Conservation (phyloP, 1,284 basidiomycete genomes). For the Cutaneotrichosporon arboriforme region DNA sequence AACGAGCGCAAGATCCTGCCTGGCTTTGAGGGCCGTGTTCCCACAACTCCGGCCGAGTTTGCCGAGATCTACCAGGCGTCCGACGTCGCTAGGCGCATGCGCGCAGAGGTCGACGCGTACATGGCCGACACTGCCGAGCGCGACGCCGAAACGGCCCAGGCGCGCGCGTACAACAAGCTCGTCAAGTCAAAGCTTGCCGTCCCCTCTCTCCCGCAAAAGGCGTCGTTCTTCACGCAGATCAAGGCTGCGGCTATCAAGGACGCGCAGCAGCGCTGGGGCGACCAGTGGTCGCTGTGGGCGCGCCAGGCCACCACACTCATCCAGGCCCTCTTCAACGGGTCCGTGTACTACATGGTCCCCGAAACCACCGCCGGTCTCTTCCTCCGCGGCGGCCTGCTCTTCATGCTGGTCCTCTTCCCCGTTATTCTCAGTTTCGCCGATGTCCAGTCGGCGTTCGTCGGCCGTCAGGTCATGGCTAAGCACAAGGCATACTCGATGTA, state of each 20-base stretch:
- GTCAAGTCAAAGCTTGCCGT: slow-evolving; percentile 24
- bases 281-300: slow-evolving; percentile 29
- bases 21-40: slow-evolving; percentile 52
- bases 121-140: slow-evolving; percentile 20
- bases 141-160: slow-evolving; percentile 19
- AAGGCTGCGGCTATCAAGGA: slow-evolving; percentile 35
- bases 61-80: slow-evolving; percentile 29
- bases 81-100: slow-evolving; percentile 29
- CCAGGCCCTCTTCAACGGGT: slow-evolving; percentile 55
- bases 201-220: slow-evolving; percentile 23
- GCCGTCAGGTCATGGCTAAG: slow-evolving; percentile 64
- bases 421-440: slow-evolving; percentile 57
- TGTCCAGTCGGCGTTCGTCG: slow-evolving; percentile 64
- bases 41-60: slow-evolving; percentile 60
- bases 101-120: slow-evolving; percentile 32
- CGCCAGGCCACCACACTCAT: slow-evolving; percentile 35
- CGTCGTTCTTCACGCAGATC: slow-evolving; percentile 34
- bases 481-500: slow-evolving; percentile 50
- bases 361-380: slow-evolving; percentile 58
- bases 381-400: slow-evolving; percentile 65
- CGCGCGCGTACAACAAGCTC: slow-evolving; percentile 18
- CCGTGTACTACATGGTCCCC: slow-evolving; percentile 63
- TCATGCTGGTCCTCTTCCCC: slow-evolving; percentile 50
- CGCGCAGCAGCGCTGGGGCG: slow-evolving; percentile 42
- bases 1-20: slow-evolving; percentile 56